Percentiles rank a stretch among this genome's conserved stretches.
phyloP scores from a whole-genome alignment of 768 basidiomycete species.

The Lactifluus subvellereus region DNA sequence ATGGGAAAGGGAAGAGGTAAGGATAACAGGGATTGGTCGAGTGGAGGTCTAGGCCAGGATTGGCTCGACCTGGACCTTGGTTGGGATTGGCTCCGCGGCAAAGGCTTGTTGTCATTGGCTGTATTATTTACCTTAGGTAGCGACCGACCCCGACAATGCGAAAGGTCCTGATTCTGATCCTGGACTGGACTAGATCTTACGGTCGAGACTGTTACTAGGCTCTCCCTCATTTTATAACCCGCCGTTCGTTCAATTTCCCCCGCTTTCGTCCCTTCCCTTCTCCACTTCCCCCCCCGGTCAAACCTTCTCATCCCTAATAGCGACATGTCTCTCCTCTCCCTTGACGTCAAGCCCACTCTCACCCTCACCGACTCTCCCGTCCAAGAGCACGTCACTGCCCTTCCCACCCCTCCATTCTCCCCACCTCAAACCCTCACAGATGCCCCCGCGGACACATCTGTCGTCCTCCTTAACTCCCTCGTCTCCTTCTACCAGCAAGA shows the following conservation, averaged over 20 bases:
- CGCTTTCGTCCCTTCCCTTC: neutral
- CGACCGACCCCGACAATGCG: neutral
- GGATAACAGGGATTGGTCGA: neutral
- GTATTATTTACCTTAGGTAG: too few relatives aligned
- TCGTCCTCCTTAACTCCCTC: constrained; percentile 56
- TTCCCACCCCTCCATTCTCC: constrained; percentile 32
- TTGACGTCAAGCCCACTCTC: constrained; percentile 21
- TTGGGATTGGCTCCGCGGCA: constrained; percentile 26
- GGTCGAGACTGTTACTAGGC: constrained; percentile 15
- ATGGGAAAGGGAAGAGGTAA: neutral
- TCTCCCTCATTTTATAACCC: constrained; percentile 8
- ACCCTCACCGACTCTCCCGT: constrained; percentile 24
- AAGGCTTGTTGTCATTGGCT: neutral
- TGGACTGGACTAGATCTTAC: neutral
- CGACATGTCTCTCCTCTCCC: constrained; percentile 19
- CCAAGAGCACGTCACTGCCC: constrained; percentile 20
- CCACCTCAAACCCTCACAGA: constrained; percentile 26
- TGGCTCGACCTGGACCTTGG: constrained; percentile 15
- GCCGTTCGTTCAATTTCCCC: neutral
- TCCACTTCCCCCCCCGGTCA: constrained; percentile 1
- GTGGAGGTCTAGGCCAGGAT: constrained; percentile 26
- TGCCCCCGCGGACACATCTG: constrained; percentile 33
- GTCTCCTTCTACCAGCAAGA: constrained; percentile 64
- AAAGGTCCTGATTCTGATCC: neutral
- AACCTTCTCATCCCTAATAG: neutral